Conservation (phyloP, 768 basidiomycete species). For the Epithele typhae region DNA sequence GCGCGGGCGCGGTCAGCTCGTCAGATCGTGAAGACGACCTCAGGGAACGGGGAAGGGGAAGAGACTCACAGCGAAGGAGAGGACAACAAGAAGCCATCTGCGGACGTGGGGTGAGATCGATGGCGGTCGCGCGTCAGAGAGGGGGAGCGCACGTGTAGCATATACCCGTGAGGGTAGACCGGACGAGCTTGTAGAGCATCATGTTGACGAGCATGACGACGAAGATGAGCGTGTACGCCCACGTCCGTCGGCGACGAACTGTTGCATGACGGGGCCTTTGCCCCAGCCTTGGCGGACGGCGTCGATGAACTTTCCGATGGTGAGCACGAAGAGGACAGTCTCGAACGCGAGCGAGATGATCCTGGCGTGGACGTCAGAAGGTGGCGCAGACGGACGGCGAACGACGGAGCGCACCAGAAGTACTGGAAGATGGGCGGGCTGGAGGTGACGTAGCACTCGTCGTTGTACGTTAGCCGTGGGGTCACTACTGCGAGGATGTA, state of each 20-base stretch:
- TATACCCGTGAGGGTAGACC: conserved; percentile 22
- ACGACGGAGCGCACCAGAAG: conserved; percentile 17
- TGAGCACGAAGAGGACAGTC: conserved; percentile 22
- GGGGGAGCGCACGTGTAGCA: conserved; percentile 21
- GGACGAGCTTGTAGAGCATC: conserved; percentile 20
- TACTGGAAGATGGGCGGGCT: conserved; percentile 19
- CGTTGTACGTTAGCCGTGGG: conserved; percentile 17
- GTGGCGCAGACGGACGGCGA: too few species aligned
- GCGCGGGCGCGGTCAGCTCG: background rate
- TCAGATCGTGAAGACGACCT: background rate
- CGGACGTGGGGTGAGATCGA: background rate
- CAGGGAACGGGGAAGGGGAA: background rate
- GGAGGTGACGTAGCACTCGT: conserved; percentile 22
- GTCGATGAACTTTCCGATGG: conserved; percentile 18
- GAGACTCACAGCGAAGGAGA: conserved; percentile 24
- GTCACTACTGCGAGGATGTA: conserved; percentile 20
- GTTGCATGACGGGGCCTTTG: conserved; percentile 19
- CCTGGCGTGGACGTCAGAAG: conserved; percentile 5
- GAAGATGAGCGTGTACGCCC: conserved; percentile 26
- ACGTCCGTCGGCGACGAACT: conserved; percentile 25
- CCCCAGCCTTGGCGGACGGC: conserved; percentile 22
- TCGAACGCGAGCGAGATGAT: conserved; percentile 22
- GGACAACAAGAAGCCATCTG: conserved; percentile 25
- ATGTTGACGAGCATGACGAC: conserved; percentile 22
- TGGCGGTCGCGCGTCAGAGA: background rate